These are phyloP conservation scores for Ascobolus immersus DNA, from an alignment of 495 filamentous ascomycete genomes.

Conservation along the genomic window DNA sequence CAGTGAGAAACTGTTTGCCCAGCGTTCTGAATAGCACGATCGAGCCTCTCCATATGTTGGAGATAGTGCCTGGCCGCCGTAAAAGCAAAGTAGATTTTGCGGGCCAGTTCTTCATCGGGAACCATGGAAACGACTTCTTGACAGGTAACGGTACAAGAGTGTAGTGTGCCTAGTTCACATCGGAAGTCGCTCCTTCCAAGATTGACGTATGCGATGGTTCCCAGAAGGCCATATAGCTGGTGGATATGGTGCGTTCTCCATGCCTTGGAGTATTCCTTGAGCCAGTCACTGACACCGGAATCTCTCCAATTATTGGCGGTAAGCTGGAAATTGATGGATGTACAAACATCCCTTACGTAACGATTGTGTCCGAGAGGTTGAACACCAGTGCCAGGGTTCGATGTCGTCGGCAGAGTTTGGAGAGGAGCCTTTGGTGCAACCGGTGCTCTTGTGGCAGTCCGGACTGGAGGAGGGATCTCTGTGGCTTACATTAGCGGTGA, in stretches of 20 bases:
- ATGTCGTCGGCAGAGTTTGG: too few species aligned
- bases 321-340: too few species aligned
- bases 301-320: neutral
- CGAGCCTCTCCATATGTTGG: constrained; percentile 7
- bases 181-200: constrained; percentile 1
- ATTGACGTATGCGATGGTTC: neutral
- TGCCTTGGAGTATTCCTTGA: neutral
- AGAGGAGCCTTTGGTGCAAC: too few species aligned
- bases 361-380: too few species aligned
- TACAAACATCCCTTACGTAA: too few species aligned
- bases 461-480: too few species aligned
- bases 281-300: neutral
- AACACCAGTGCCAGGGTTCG: too few species aligned
- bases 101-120: constrained; percentile 5
- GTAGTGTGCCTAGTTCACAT: neutral
- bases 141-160: constrained; percentile 1
- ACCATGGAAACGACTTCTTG: constrained; percentile 4
- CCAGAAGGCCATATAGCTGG: neutral
- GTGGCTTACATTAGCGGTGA: too few species aligned
- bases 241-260: neutral
- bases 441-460: too few species aligned
- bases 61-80: constrained; percentile 11
- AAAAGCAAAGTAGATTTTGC: constrained; percentile 8
- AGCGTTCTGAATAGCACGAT: constrained; percentile 8
- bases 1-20: too few species aligned